Conservation (phyloP, 2,329 filamentous ascomycete species). For the Scedosporium boydii region DNA sequence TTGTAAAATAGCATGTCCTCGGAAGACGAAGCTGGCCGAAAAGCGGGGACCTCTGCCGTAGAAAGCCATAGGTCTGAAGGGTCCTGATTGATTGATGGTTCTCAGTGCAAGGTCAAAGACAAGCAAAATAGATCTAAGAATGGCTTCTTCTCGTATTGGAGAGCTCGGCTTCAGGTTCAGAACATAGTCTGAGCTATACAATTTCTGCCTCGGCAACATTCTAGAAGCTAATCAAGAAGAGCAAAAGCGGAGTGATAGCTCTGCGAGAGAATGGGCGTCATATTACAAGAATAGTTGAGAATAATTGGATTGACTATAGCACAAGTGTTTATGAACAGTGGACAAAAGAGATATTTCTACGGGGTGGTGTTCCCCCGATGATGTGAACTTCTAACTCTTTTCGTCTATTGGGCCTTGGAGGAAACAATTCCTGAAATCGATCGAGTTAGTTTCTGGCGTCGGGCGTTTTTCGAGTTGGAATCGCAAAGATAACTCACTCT, state of each 20-base stretch:
- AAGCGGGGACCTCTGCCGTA: too few species aligned
- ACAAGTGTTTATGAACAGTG: conserved; percentile 50
- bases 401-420: conserved; percentile 53
- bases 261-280: not conserved
- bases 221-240: too few species aligned
- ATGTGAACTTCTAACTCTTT: conserved; percentile 23
- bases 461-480: conserved; percentile 20
- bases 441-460: too few species aligned
- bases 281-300: not conserved
- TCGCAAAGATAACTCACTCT: conserved; percentile 54
- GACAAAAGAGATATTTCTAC: conserved; percentile 39
- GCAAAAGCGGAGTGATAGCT: not conserved
- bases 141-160: too few species aligned
- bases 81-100: too few species aligned
- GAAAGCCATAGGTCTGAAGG: too few species aligned
- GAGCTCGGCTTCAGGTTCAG: too few species aligned
- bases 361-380: conserved; percentile 21
- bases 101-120: too few species aligned
- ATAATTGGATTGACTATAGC: conserved; percentile 47
- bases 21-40: not conserved
- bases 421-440: conserved; percentile 45
- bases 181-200: too few species aligned
- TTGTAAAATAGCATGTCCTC: not conserved
- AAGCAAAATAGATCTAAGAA: too few species aligned
- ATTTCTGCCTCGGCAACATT: too few species aligned